Percentiles rank a stretch among this genome's conserved stretches.
Conservation (phyloP, 345 rosid genomes). For the Bruguiera parviflora region DNA sequence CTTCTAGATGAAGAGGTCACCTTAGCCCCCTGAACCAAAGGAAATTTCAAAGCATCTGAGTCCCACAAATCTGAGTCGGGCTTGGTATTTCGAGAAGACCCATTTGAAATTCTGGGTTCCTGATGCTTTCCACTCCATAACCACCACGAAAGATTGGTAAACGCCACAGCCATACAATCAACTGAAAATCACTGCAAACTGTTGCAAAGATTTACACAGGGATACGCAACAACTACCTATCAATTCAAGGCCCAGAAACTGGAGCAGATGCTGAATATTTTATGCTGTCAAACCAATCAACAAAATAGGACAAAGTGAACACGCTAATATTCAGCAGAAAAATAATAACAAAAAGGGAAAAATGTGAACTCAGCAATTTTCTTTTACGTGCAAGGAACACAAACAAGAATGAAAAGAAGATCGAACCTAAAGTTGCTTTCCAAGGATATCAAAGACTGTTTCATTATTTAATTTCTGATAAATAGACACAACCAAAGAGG, state of each 20-base stretch:
- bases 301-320: background rate
- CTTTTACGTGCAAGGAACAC: too few species aligned
- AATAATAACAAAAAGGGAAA: background rate
- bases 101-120: conserved; percentile 43
- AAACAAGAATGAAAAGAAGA: background rate
- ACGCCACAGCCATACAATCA: conserved; percentile 51
- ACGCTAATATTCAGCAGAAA: background rate
- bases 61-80: conserved; percentile 46
- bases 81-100: conserved; percentile 35
- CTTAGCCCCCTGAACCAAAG: conserved; percentile 35
- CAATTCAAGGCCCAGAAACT: too few species aligned
- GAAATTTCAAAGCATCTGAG: conserved; percentile 55
- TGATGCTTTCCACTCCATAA: conserved; percentile 54
- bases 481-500: too few species aligned
- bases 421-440: background rate
- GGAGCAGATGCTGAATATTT: too few species aligned
- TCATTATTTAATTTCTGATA: too few species aligned
- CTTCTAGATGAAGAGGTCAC: conserved; percentile 49
- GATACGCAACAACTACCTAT: too few species aligned
- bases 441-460: too few species aligned
- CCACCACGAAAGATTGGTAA: conserved; percentile 64
- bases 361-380: background rate
- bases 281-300: conserved; percentile 2
- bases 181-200: background rate
- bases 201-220: too few species aligned